Evolutionary conservation across 1,284 basidiomycete species (phyloP).

Genomic region (Cystobasidiaceae sp.): DNA sequence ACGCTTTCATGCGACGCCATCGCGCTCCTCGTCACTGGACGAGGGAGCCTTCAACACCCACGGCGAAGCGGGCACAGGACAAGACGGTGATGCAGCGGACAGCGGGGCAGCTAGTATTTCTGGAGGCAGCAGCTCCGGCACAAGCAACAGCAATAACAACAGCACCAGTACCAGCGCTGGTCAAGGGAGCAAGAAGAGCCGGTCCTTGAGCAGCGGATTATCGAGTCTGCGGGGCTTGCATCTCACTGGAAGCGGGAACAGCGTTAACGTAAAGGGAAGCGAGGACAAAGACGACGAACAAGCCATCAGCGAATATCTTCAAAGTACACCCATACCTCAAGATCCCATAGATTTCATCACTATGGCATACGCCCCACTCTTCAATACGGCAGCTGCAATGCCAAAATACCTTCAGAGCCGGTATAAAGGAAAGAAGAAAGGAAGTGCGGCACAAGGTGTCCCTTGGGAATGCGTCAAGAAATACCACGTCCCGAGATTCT

Average conservation of each 20-base stretch:
- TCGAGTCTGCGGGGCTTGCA: not conserved
- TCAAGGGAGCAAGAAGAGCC: not conserved
- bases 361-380: not conserved
- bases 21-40: no score
- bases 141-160: not conserved
- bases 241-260: not conserved
- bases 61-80: no score
- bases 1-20: no score
- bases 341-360: conserved; percentile 1
- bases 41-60: no score
- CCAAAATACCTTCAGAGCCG: not conserved
- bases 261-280: not conserved
- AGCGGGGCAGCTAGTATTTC: no score
- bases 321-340: not conserved
- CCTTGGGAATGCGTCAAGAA: not conserved
- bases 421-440: conserved; percentile 1
- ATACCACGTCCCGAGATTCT: not conserved
- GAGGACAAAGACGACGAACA: not conserved
- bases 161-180: not conserved
- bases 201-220: no score
- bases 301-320: not conserved
- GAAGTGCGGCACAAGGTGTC: no score
- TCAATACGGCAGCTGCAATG: not conserved
- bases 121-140: not conserved
- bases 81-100: no score